These are phyloP conservation scores for Coemansia sp. DNA, from an alignment of 192 early-diverging fungal genomes.

Conservation along the genomic window DNA sequence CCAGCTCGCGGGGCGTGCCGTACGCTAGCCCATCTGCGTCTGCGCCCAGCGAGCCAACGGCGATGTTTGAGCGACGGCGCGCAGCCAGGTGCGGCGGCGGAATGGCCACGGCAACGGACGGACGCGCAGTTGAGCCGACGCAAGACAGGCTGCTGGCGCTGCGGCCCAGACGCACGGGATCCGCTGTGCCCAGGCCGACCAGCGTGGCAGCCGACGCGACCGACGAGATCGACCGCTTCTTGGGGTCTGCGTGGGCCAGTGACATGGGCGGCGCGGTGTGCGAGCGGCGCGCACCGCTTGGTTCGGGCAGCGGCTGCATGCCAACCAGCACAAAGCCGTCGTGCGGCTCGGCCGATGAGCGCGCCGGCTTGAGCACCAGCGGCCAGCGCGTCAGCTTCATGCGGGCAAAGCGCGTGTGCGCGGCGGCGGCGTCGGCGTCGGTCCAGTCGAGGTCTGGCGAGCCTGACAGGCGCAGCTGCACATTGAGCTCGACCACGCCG, in stretches of 20 bases:
- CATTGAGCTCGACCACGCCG: conserved; percentile 46
- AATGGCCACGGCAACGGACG: conserved; percentile 37
- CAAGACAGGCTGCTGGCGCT: conserved; percentile 49
- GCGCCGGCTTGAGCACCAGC: conserved; percentile 25
- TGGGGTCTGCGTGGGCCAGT: not conserved
- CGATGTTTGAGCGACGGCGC: conserved; percentile 43
- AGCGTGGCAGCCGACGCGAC: conserved; percentile 36
- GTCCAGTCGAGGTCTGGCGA: conserved; percentile 30
- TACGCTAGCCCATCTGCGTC: conserved; percentile 19
- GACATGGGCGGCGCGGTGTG: conserved; percentile 4
- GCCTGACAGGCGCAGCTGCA: conserved; percentile 43
- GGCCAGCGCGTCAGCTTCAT: conserved; percentile 53
- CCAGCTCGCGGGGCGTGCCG: conserved; percentile 21
- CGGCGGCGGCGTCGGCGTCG: conserved; percentile 30
- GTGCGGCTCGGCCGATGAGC: conserved; percentile 23
- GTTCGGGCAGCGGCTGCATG: conserved; percentile 49
- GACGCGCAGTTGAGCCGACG: conserved; percentile 38
- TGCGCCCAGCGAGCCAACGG: conserved; percentile 26
- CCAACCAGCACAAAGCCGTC: conserved; percentile 49
- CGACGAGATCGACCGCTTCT: conserved; percentile 49
- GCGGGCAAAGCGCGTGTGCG: conserved; percentile 48
- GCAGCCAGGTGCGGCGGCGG: conserved; percentile 23
- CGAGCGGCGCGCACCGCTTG: conserved; percentile 22
- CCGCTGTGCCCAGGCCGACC: conserved; percentile 25
- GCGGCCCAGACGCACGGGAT: conserved; percentile 36